Evolutionary conservation across 1,284 basidiomycete genomes (phyloP), one percentile per base, ranked within the genome.

Genomic region (Heliocybe sulcata): DNA sequence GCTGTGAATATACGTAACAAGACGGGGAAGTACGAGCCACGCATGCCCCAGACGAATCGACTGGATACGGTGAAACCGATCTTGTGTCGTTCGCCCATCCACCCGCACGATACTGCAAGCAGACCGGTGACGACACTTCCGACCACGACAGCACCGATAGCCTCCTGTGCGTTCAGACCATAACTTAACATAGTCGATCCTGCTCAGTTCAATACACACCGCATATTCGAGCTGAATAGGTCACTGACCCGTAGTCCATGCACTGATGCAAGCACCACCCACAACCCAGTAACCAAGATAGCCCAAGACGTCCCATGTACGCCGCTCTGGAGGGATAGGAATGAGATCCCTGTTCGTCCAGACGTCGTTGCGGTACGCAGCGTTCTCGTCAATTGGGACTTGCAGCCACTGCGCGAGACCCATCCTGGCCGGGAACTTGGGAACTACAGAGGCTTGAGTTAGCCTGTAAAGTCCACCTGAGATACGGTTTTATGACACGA

Each of bases 201-300:
- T 42, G 38, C 16, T 16, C 16, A 6, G 38, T 8, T 42, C 38
- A 42, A 42, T 31, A 31, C 29, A 31, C 12, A 31, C 4, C 12
- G 29, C 12, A 4, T 31, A 31, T 6, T 6, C 38, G 38, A 42
- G 38, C 38, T 20, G 38, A 4, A n/a, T 42, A 16, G 4, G 38
- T 42, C 8, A 42, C 12, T 42, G 59, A n/a, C 61, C 61, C 6
- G 54, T 51, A 22, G 60, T 58, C 51, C 61, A 63, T 14, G 59
- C 61, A 33, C 57, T 57, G 42, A 61, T 63, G 48, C 61, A 61
- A 54, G 61, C 58, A 29, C 61, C 61, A 35, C 54, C 53, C 48
- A 63, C 61, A 42, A 59, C 61, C 61, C 61, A 63, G 45, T 61
- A 63, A 49, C 61, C 60, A 47, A 56, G 60, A 55, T 61, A 63